phyloP scores from a whole-genome alignment of 2,329 filamentous ascomycete genomes.

The Leptographium wingfieldii region DNA sequence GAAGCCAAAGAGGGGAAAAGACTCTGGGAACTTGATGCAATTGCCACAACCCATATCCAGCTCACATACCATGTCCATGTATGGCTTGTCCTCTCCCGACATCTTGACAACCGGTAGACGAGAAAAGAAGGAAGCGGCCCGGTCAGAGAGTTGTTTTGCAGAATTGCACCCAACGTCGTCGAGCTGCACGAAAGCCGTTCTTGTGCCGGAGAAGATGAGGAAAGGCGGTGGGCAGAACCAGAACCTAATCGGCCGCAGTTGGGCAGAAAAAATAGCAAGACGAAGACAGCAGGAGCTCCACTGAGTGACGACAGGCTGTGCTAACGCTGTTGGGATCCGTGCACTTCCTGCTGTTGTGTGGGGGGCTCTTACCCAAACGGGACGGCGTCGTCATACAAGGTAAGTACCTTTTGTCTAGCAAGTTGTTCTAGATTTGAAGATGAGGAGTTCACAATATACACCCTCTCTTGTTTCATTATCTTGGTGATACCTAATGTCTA shows the following conservation, averaged over 20 bases:
- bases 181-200: background rate
- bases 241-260: background rate
- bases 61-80: background rate
- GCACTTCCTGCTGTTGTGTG: background rate
- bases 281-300: background rate
- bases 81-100: background rate
- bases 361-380: background rate
- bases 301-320: background rate
- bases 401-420: background rate
- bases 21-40: background rate
- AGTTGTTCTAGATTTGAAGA: background rate
- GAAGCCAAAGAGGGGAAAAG: background rate
- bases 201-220: background rate
- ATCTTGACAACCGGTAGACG: background rate
- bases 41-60: background rate
- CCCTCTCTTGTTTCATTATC: background rate
- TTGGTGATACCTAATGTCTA: background rate
- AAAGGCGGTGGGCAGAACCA: conserved; percentile 2
- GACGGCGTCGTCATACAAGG: background rate
- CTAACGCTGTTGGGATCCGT: background rate
- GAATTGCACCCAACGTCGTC: background rate
- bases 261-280: conserved; percentile 1
- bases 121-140: background rate
- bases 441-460: background rate
- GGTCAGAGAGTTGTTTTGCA: background rate